A percentile compares a stretch with the other conserved stretches of the same genome.
Conservation (phyloP, 305 asterid genomes). For the Andrographis paniculata region DNA sequence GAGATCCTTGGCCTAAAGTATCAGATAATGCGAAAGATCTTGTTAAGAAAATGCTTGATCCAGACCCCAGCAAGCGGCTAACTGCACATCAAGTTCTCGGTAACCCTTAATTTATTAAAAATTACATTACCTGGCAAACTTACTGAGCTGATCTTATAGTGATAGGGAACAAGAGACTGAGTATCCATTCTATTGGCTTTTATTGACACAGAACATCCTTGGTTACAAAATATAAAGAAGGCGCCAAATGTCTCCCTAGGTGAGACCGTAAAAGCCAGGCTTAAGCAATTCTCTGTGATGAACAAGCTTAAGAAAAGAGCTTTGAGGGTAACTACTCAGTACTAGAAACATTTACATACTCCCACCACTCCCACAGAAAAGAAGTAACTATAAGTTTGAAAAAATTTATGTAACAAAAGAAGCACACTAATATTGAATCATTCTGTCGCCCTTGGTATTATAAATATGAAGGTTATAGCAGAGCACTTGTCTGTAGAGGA, state of each 20-base stretch:
- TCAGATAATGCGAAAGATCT: slow-evolving; percentile 83
- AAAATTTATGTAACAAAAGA: slow-evolving; percentile 1
- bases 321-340: slow-evolving; percentile 75
- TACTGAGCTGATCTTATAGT: slow-evolving; percentile 5
- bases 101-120: slow-evolving; percentile 20
- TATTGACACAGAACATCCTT: slow-evolving; percentile 58
- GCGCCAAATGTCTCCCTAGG: slow-evolving; percentile 79
- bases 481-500: slow-evolving; percentile 79
- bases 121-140: slow-evolving; percentile 2
- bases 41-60: slow-evolving; percentile 88
- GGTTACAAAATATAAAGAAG: slow-evolving; percentile 77
- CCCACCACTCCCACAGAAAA: too few species aligned
- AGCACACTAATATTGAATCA: background rate
- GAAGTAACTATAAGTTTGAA: too few species aligned
- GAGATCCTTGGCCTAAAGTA: slow-evolving; percentile 92
- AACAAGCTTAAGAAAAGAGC: slow-evolving; percentile 92
- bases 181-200: slow-evolving; percentile 1
- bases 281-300: slow-evolving; percentile 80
- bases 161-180: slow-evolving; percentile 7
- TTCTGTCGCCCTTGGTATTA: slow-evolving; percentile 13
- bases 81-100: slow-evolving; percentile 85
- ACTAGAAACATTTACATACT: too few species aligned
- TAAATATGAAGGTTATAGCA: slow-evolving; percentile 52
- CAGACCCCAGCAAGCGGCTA: slow-evolving; percentile 61
- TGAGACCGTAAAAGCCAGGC: slow-evolving; percentile 85